Base-by-base conservation (phyloP, 2,329 filamentous ascomycete species). In the Aspergillus sp. region DNA sequence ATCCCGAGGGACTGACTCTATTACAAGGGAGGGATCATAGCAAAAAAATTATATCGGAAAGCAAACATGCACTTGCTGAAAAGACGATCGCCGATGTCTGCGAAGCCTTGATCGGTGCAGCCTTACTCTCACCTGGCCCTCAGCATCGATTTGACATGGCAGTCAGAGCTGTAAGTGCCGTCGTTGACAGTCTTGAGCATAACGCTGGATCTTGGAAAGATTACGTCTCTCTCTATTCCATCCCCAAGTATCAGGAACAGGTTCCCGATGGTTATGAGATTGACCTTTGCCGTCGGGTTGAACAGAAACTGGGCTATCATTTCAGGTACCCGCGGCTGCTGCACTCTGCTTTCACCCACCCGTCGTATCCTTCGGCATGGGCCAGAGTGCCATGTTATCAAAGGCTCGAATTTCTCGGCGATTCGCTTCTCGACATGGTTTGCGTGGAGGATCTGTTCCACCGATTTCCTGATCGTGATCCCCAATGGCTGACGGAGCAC, bases 401-500 rank as follows among this genome's bases (percentile, higher is more conserved):
- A 65, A 84, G 92, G 1, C 82, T 97, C 0, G 93, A 97, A 62
- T 97, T 97, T 60, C 75, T 97, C 0, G 93, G 93, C 0, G 94
- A 97, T 67, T 84, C 93, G 0, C 78, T 97, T 2, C 83, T 95
- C 1, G 92, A 96, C 66, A 88, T 93, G 83, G 87, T 80, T 10
- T 90, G 87, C 62, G 86, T 97, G 50, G 88, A 92, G 61, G 85
- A 89, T 61, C 79, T 99, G 3, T 97, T 90, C 73, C 80, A 85
- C 60, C 79, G 78, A 3, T 90, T 88, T 61, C 90, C 91, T 0
- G 76, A 83, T 47, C 89, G 87, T 52, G 91, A 96, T 64, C 93
- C 94, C 0, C 92, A 97, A 68, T 97, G 93, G 93, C 79, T 99
- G 53, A 97, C 94, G 0, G 94, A 97, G 72, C 93, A 97, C 79